These are phyloP conservation scores for Chloris gayana DNA, from an alignment of 176 grass and related monocot genomes.

Conservation along the genomic window DNA sequence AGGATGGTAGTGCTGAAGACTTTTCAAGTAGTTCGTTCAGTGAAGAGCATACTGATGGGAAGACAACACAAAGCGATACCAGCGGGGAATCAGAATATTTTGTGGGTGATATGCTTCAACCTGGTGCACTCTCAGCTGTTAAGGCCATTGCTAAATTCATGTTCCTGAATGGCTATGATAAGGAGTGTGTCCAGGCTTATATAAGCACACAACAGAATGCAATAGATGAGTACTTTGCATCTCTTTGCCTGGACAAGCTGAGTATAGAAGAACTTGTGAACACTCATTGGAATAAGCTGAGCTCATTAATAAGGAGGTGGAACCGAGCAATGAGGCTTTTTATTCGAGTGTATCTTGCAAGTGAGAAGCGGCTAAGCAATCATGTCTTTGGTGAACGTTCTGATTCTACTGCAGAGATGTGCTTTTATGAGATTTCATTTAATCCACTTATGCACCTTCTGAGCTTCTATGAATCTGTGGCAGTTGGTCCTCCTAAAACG, in stretches of 20 bases:
- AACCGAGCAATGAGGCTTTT: constrained; percentile 68
- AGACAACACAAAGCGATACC: constrained; percentile 42
- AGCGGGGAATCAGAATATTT: constrained; percentile 49
- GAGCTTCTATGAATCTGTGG: constrained; percentile 61
- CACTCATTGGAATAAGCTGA: constrained; percentile 67
- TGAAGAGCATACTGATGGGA: constrained; percentile 68
- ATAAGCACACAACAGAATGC: constrained; percentile 66
- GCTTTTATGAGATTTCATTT: constrained; percentile 89
- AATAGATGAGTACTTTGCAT: constrained; percentile 64
- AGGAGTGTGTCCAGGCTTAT: constrained; percentile 81
- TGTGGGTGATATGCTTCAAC: constrained; percentile 71
- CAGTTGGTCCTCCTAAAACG: constrained; percentile 62
- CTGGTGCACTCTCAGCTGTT: constrained; percentile 67
- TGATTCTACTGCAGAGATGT: constrained; percentile 53
- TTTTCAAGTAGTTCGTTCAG: constrained; percentile 81
- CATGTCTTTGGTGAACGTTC: constrained; percentile 75
- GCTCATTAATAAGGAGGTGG: constrained; percentile 67
- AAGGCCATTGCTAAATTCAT: constrained; percentile 84
- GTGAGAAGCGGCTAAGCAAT: constrained; percentile 74
- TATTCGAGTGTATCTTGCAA: constrained; percentile 73
- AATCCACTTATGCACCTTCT: constrained; percentile 72
- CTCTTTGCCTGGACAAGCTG: constrained; percentile 63
- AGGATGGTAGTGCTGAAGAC: constrained; percentile 62
- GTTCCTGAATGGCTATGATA: constrained; percentile 69
- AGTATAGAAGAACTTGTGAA: constrained; percentile 72